These are phyloP conservation scores for Ambrosia trifida DNA, from an alignment of 129 eudicot genomes.

Conservation along the genomic window DNA sequence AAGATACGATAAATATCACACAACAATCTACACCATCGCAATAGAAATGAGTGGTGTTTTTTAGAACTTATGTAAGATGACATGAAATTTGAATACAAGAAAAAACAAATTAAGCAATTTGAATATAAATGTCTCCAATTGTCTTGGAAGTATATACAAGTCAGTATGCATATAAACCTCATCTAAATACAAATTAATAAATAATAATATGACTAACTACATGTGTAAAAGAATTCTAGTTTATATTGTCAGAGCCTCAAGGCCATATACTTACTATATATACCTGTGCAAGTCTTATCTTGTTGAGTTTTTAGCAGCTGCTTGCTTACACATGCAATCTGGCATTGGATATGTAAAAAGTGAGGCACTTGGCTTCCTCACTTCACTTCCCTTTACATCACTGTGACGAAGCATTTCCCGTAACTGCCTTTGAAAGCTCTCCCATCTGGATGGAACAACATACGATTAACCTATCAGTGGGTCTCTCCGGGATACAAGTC, in stretches of 20 bases:
- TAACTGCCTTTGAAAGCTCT: constrained; percentile 69
- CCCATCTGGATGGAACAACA: constrained; percentile 71
- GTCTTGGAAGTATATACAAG: constrained; percentile 15
- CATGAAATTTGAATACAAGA: background rate
- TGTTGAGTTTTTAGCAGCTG: constrained; percentile 47
- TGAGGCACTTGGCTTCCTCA: constrained; percentile 72
- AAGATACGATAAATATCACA: too few relatives aligned
- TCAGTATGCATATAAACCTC: constrained; percentile 25
- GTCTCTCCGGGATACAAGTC: too few relatives aligned
- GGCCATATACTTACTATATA: constrained; percentile 23
- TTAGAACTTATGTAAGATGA: too few relatives aligned
- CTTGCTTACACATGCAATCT: constrained; percentile 92
- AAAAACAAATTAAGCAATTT: background rate
- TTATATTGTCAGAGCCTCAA: constrained; percentile 13
- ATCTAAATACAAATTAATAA: constrained; percentile 29
- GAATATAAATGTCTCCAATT: background rate
- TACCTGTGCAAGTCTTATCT: constrained; percentile 25
- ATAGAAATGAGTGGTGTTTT: too few relatives aligned
- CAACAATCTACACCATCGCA: too few relatives aligned
- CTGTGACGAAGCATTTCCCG: constrained; percentile 95
- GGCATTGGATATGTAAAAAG: constrained; percentile 94
- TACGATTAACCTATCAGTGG: background rate
- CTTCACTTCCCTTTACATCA: constrained; percentile 77
- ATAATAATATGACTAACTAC: constrained; percentile 25
- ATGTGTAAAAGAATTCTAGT: constrained; percentile 21